These are phyloP conservation scores for Letharia lupina DNA, from an alignment of 495 filamentous ascomycete species.

Conservation along the genomic window DNA sequence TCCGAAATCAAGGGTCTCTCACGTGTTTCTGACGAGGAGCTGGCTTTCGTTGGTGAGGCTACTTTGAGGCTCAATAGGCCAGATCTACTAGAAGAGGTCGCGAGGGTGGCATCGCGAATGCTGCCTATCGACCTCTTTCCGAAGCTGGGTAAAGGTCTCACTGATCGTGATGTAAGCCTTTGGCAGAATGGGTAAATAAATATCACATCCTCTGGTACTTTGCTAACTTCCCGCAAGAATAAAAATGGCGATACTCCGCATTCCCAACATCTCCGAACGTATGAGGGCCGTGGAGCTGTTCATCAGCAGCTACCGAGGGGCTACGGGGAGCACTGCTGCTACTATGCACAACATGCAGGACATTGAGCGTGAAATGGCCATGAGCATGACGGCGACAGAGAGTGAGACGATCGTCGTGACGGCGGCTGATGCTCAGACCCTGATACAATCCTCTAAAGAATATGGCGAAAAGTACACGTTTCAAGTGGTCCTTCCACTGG, in stretches of 20 bases:
- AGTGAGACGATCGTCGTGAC: background rate
- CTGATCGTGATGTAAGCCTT: background rate
- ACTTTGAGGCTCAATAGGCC: background rate
- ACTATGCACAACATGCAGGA: background rate
- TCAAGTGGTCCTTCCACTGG: constrained; percentile 1
- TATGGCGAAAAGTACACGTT: constrained; percentile 4
- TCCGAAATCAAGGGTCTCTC: background rate
- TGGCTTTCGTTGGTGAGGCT: background rate
- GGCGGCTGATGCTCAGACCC: background rate
- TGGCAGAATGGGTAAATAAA: background rate
- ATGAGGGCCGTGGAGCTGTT: background rate
- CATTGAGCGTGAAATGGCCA: background rate
- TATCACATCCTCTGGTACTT: background rate
- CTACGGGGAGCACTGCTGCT: background rate
- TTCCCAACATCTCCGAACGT: background rate
- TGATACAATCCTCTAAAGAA: background rate
- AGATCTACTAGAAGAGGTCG: background rate
- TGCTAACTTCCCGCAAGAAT: background rate
- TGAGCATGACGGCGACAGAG: background rate
- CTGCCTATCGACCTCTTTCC: background rate
- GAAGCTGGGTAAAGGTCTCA: background rate
- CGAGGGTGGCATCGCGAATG: background rate
- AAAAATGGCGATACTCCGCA: background rate
- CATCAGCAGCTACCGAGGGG: background rate
- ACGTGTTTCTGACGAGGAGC: background rate